A percentile compares a stretch with the other conserved stretches of the same genome.
These are phyloP conservation scores for Gamsiella multidivaricata DNA, from an alignment of 192 early-diverging fungal genomes.

Conservation along the genomic window DNA sequence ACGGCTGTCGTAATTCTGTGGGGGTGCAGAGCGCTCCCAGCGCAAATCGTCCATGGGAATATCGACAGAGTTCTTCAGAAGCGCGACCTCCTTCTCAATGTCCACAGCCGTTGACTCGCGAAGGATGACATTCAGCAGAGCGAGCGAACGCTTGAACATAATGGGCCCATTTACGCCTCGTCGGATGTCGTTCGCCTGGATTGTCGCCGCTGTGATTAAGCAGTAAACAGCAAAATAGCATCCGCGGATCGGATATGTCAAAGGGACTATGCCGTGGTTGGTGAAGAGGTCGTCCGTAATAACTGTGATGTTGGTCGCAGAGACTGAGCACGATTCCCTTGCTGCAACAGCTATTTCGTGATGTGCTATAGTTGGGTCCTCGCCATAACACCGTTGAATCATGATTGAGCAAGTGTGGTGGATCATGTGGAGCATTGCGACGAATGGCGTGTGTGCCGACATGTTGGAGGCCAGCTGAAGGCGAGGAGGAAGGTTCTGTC, in stretches of 20 bases:
- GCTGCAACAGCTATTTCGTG: slow-evolving; percentile 33
- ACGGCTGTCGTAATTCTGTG: slow-evolving; percentile 17
- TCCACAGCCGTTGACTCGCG: slow-evolving; percentile 35
- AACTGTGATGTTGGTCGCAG: slow-evolving; percentile 60
- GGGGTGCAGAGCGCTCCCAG: neutral
- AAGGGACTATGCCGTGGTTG: slow-evolving; percentile 41
- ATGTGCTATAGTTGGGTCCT: slow-evolving; percentile 55
- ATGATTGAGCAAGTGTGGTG: slow-evolving; percentile 59
- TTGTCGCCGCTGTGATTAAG: slow-evolving; percentile 56
- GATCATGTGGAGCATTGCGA: slow-evolving; percentile 63
- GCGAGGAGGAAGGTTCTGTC: slow-evolving; percentile 37
- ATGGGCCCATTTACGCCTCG: slow-evolving; percentile 30
- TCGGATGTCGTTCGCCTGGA: slow-evolving; percentile 53
- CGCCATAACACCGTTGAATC: slow-evolving; percentile 60
- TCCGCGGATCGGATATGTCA: slow-evolving; percentile 60
- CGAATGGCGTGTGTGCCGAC: slow-evolving; percentile 51
- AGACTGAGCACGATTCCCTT: slow-evolving; percentile 52
- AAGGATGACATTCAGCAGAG: slow-evolving; percentile 26
- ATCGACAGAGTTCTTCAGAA: slow-evolving; percentile 33
- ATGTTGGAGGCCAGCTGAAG: slow-evolving; percentile 46
- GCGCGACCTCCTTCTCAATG: slow-evolving; percentile 30
- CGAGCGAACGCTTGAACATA: slow-evolving; percentile 35
- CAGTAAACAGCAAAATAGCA: slow-evolving; percentile 62
- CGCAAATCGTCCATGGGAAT: slow-evolving; percentile 13
- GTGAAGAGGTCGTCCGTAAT: slow-evolving; percentile 57